These are phyloP conservation scores for Citrus unshiu DNA, from an alignment of 345 rosid species.

Conservation along the genomic window DNA sequence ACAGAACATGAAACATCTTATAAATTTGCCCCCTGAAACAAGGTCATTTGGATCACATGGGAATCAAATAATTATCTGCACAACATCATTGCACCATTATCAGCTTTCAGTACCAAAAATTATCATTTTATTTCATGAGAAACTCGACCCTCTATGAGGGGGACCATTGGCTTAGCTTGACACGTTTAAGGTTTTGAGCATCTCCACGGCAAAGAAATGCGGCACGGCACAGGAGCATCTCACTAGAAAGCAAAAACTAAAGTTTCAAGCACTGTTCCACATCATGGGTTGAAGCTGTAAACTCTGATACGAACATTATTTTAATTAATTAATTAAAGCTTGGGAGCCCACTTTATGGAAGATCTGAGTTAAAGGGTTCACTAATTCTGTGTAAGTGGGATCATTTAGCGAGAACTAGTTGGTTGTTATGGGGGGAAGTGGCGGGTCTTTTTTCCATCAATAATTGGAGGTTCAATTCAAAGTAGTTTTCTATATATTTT, in stretches of 20 bases:
- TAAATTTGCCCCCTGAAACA: conserved; percentile 30
- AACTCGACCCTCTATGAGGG: conserved; percentile 31
- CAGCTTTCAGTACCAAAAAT: not conserved
- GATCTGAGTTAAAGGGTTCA: conserved; percentile 11
- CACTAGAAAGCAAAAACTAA: conserved; percentile 9
- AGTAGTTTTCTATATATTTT: conserved; percentile 13
- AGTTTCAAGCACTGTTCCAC: conserved; percentile 13
- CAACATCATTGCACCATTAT: conserved; percentile 10
- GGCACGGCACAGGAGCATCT: conserved; percentile 6
- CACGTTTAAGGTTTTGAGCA: conserved; percentile 12
- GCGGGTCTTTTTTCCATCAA: conserved; percentile 39
- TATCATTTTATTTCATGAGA: conserved; percentile 1
- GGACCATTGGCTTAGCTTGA: conserved; percentile 26
- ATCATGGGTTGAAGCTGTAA: conserved; percentile 27
- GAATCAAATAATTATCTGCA: conserved; percentile 12
- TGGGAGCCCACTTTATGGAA: conserved; percentile 15
- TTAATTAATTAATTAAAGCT: not conserved
- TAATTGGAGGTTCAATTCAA: conserved; percentile 35
- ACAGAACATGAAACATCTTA: conserved; percentile 18
- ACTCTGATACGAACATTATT: not conserved
- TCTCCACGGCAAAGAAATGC: not conserved
- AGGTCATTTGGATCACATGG: conserved; percentile 32
- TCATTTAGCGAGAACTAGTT: conserved; percentile 14
- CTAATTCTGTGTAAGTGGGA: not conserved
- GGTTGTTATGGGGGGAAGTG: conserved; percentile 16